Evolutionary conservation across 768 basidiomycete species (phyloP), one percentile per base, ranked within the genome.

Genomic region (Phanerodontia chrysosporium): DNA sequence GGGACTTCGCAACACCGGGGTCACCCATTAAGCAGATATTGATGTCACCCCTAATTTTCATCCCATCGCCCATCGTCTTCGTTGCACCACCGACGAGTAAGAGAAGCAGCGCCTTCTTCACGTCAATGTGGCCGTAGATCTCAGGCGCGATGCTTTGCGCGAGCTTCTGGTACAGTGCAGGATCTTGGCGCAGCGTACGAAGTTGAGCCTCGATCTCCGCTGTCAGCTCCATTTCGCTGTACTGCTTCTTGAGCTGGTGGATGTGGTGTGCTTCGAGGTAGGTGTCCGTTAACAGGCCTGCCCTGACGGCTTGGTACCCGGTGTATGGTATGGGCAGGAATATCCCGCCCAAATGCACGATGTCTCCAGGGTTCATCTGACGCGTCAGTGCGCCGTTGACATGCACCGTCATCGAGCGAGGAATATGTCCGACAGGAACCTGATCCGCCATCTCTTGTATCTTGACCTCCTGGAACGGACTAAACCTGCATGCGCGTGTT

Each of bases 391-490:
- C 87, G 24, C 97, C 97, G 63, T 92, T 86, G 32, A 98, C 80
- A 69, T 99, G 95, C n/a, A 97, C 73, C 0, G 95, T 95, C 97
- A 98, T 98, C 2, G 95, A 95, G 39, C 97, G 88, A 24, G 97
- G 97, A 58, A 99, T 99, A 71, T 99, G 97, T 3, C 97, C 97
- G 49, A 99, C 96, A 24, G 97, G 97, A 0, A 99, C 97, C 86
- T 99, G 97, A 68, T 98, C 96, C 25, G 96, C 95, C 95, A 99
- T 96, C 73, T 99, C 97, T 72, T 99, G 97, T 57, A 99, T 95
- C 74, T 96, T 96, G 61, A 97, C 84, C 73, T 99, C 97, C 70
- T 99, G 97, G 80, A 98, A 99, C 0, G 97, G 95, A 66, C 88
- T 91, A 73, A 99, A 99, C 55, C 95, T 85, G 74, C 92, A 94